These are phyloP conservation scores for Aspergillus phoenicis DNA, from an alignment of 2,329 filamentous ascomycete species.

Conservation along the genomic window DNA sequence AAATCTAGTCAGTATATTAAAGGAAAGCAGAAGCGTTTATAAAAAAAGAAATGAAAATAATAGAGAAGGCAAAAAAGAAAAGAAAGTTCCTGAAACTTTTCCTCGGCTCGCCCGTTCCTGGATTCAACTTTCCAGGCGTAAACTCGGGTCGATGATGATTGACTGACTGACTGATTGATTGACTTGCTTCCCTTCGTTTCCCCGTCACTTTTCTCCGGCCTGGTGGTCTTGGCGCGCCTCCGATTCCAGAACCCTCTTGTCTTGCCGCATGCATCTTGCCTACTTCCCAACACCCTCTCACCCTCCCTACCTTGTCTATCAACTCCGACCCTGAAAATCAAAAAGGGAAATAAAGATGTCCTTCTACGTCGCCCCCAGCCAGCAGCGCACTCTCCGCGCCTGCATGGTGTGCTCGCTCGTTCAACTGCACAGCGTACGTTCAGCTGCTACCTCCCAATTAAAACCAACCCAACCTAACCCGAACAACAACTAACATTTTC, in stretches of 20 bases:
- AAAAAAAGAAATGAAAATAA: background rate
- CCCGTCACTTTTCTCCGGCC: conserved; percentile 18
- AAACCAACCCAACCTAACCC: background rate
- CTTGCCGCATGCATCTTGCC: background rate
- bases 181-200: conserved; percentile 6
- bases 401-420: conserved; percentile 99
- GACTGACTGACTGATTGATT: conserved; percentile 21
- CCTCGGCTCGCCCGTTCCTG: background rate
- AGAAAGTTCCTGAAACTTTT: no score
- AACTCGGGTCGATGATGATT: background rate
- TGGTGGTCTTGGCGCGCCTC: conserved; percentile 32
- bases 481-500: conserved; percentile 4
- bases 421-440: conserved; percentile 69
- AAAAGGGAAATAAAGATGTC: conserved; percentile 36
- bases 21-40: background rate
- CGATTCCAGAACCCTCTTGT: conserved; percentile 30
- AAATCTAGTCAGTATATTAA: no score
- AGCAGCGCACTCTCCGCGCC: conserved; percentile 85
- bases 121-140: background rate
- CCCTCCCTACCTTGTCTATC: background rate
- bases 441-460: background rate
- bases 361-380: conserved; percentile 71
- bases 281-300: background rate
- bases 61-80: background rate
- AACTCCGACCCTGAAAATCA: background rate